A percentile compares a stretch with the other conserved stretches of the same genome.
Evolutionary conservation across 208 protist species (phyloP).

Genomic region (Naegleria lovaniensis): DNA sequence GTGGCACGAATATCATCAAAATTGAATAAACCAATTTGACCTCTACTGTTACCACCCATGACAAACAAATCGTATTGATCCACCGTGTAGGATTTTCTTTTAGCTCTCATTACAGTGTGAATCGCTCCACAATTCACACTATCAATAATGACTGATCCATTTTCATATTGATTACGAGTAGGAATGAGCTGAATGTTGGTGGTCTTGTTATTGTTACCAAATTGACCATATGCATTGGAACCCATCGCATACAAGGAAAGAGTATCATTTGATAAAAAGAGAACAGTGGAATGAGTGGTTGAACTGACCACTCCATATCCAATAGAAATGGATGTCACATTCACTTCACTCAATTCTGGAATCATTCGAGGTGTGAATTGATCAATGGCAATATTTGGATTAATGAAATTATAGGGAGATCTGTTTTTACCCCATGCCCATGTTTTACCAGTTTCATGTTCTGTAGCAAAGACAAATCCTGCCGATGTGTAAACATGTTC

Average conservation of each 20-base stretch:
- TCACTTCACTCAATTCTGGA: background rate
- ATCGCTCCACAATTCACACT: background rate
- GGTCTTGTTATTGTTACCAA: background rate
- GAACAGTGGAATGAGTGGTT: background rate
- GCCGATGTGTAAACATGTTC: background rate
- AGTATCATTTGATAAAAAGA: background rate
- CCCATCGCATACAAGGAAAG: background rate
- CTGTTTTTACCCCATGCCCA: background rate
- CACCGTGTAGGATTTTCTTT: background rate
- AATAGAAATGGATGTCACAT: background rate
- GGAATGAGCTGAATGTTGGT: background rate
- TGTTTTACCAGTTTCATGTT: background rate
- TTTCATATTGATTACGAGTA: background rate
- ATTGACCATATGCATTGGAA: background rate
- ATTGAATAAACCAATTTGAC: background rate
- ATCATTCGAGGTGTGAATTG: background rate
- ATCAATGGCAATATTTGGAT: background rate
- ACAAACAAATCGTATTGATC: background rate
- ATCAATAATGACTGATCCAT: background rate
- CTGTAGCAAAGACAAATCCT: background rate
- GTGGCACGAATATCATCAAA: background rate
- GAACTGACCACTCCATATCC: background rate
- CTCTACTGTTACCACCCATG: background rate
- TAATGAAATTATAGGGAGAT: background rate
- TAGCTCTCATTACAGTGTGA: background rate